Evolutionary conservation across 2,329 filamentous ascomycete species (phyloP), one percentile per base, ranked within the genome.

Genomic region (Lachnellula subtilissima): DNA sequence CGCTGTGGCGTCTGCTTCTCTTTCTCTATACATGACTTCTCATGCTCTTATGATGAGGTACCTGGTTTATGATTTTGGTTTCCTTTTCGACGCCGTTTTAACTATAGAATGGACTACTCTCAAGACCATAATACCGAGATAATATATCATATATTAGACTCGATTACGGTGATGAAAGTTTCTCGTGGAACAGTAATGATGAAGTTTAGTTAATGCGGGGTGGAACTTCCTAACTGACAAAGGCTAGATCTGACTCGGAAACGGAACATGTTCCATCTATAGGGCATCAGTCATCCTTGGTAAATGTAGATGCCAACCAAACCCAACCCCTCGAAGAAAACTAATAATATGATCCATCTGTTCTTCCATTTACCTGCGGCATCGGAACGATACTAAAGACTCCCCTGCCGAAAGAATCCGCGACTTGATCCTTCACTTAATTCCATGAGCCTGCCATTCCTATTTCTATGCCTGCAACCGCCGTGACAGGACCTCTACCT

Each of bases 1-100:
- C 65, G 67, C 65, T 64, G 40, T 64, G 64, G 67, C 64, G 65
- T 67, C 57, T 63, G 53, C 47, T 52, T 64, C 35, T 63, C 54
- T 35, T 61, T 64, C 56, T 64, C 54, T 58, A 61, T 65, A 60
- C 12, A 7, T 12, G 15, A n/a, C 39, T 42, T 15, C 60, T 58
- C 57, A 63, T 61, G 61, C n/a, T 22, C 8, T 25, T 32, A 32
- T 32, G 28, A 32, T 9, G 28, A 32, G 9, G 28, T 32, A 32
- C 8, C 28, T 32, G 28, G 28, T 32, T 11, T 32, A 12, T 32
- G 9, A 32, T 32, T 32, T 12, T 32, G 28, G 28, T 32, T 32
- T 32, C 28, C 28, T 32, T 3, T 32, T 9, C 28, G 28, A 32
- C 28, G 12, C 28, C 28, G 9, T 32, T 32, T 12, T 1, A 4